Evolutionary conservation across 495 filamentous ascomycete species (phyloP), one percentile per base, ranked within the genome.

Genomic region (Xylaria palmicola): DNA sequence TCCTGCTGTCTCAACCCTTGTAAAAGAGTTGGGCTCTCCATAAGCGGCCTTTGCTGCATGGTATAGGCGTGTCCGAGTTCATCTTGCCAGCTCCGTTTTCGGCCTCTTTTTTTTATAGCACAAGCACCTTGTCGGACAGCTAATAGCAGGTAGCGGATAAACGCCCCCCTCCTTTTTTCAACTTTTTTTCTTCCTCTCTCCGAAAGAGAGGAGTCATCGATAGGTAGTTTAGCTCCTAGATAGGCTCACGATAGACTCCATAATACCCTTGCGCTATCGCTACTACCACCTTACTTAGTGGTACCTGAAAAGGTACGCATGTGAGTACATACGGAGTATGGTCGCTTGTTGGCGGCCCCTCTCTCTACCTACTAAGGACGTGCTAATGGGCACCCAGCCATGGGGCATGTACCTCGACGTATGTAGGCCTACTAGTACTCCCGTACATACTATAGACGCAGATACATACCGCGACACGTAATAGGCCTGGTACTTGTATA

Each of bases 121-220:
- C 29, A 47, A 49, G 20, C 43, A 39, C 55, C 41, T 58, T 36
- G 32, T 47, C 22, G 41, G 55, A 37, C 29, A 49, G n/a, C 19
- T 8, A 32, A 9, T 19, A 30, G n/a, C 43, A 13, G 37, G 37
- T 54, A 19, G 26, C 19, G 20, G 37, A 12, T 32, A 40, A 36
- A 39, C 3, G 34, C 17, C 51, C 40, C 30, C 24, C 12, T 24
- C 41, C 34, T 30, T 36, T 37, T 39, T 19, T 19, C 4, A 7
- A 20, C 2, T 12, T 40, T 39, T 37, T 40, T 10, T 40, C 9
- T 20, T 10, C 41, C 29, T 55, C 15, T 9, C 17, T 15, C n/a
- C n/a, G n/a, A n/a, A n/a, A 55, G 34, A 27, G 51, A 55, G 41
- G 51, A 55, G 51, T 55, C 51, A 55, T 55, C 51, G 15, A 20